Percentiles rank a stretch among this genome's conserved stretches.
Conservation (phyloP, 352 stramenopile species). For the Pythium aristosporum region DNA sequence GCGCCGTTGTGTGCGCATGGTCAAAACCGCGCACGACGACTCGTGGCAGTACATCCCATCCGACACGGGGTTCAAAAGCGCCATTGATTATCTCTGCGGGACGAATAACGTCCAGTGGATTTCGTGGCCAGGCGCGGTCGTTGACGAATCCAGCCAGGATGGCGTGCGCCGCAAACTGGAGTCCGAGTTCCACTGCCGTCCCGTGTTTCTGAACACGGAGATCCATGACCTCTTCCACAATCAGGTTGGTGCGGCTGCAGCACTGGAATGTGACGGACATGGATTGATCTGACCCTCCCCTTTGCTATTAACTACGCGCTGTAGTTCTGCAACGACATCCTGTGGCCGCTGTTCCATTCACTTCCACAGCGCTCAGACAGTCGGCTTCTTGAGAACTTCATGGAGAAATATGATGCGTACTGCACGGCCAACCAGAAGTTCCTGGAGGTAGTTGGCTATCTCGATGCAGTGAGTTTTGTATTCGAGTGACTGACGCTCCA, state of each 20-base stretch:
- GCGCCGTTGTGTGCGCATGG: conserved; percentile 71
- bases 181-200: conserved; percentile 79
- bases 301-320: background rate
- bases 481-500: conserved; percentile 11
- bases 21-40: conserved; percentile 67
- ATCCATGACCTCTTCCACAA: conserved; percentile 87
- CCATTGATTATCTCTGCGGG: conserved; percentile 66
- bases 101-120: conserved; percentile 91
- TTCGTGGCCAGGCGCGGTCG: conserved; percentile 81
- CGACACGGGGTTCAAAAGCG: conserved; percentile 63
- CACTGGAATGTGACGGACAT: background rate
- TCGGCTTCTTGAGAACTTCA: conserved; percentile 78
- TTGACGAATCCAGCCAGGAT: conserved; percentile 81
- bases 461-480: background rate
- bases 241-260: conserved; percentile 27
- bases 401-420: conserved; percentile 87
- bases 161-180: conserved; percentile 72
- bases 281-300: background rate
- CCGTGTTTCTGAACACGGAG: conserved; percentile 81
- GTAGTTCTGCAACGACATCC: conserved; percentile 88
- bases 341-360: conserved; percentile 92
- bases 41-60: conserved; percentile 75
- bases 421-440: conserved; percentile 87
- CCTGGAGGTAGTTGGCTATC: conserved; percentile 42
- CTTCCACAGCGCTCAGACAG: conserved; percentile 75